Conservation (phyloP, 2,329 filamentous ascomycete genomes). For the Aureobasidium zeae region DNA sequence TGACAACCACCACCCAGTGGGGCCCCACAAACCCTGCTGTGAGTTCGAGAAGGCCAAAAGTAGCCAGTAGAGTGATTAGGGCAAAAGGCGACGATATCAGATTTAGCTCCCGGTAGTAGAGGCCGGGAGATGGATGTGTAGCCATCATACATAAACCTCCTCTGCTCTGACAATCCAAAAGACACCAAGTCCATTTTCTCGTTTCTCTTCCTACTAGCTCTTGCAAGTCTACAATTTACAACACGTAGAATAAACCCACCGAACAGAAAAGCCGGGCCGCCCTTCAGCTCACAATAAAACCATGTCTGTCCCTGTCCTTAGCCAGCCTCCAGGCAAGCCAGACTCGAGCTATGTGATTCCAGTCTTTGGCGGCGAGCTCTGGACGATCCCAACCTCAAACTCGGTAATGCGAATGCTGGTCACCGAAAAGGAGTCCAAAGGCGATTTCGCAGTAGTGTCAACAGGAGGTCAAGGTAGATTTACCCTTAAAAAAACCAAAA, state of each 20-base stretch:
- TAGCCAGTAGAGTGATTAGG: background rate
- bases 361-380: conserved; percentile 11
- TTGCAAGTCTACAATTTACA: too few relatives aligned
- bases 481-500: too few relatives aligned
- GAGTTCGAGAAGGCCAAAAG: conserved; percentile 1
- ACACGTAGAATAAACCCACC: too few relatives aligned
- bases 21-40: conserved; percentile 3
- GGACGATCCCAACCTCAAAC: conserved; percentile 16
- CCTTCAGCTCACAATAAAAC: too few relatives aligned
- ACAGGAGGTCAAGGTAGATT: conserved; percentile 12
- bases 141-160: background rate
- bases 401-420: conserved; percentile 15
- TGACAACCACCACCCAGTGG: too few relatives aligned
- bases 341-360: conserved; percentile 11
- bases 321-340: conserved; percentile 9
- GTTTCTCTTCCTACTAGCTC: too few relatives aligned
- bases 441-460: conserved; percentile 13
- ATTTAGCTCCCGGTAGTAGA: too few relatives aligned
- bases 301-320: conserved; percentile 12
- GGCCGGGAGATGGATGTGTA: too few relatives aligned
- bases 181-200: too few relatives aligned
- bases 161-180: too few relatives aligned
- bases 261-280: too few relatives aligned
- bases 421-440: conserved; percentile 14
- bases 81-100: too few relatives aligned